A percentile compares a stretch with the other conserved stretches of the same genome.
These are phyloP conservation scores for Austroboletus niveus DNA, from an alignment of 1,284 basidiomycete genomes.

Conservation along the genomic window DNA sequence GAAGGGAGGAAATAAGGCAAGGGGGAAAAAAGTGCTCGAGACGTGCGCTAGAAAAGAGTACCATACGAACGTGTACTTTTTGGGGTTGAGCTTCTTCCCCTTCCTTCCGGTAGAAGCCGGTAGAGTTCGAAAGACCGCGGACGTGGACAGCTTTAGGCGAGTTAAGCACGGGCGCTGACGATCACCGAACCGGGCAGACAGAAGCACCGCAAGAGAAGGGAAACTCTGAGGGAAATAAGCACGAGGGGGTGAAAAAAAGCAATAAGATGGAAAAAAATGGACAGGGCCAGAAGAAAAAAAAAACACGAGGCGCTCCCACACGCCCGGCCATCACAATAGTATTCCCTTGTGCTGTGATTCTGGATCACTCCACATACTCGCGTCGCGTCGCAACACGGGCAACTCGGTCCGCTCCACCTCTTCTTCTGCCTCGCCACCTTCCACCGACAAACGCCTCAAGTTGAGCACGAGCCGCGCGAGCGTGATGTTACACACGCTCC, in stretches of 20 bases:
- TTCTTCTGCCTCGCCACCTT: background rate
- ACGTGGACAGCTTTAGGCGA: no score
- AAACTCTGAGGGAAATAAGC: background rate
- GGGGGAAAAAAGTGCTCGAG: no score
- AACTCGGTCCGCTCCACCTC: constrained; percentile 8
- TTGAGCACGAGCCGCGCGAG: constrained; percentile 39
- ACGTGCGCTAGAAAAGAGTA: no score
- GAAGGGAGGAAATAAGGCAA: no score
- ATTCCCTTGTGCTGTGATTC: background rate
- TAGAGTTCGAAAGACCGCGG: no score
- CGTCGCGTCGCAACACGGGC: constrained; percentile 1
- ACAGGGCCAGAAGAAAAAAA: background rate
- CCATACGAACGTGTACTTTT: no score
- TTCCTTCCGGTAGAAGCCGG: no score
- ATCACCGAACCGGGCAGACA: no score
- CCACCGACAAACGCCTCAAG: constrained; percentile 27
- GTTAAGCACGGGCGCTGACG: no score
- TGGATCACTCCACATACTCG: background rate
- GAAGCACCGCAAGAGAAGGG: no score
- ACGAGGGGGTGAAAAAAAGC: background rate
- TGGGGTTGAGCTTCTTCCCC: no score
- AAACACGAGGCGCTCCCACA: background rate
- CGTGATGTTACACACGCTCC: constrained; percentile 38
- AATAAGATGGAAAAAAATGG: background rate
- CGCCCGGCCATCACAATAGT: background rate